These are phyloP conservation scores for Immersiporthe knoxdaviesiana DNA, from an alignment of 2,329 filamentous ascomycete genomes.

Conservation along the genomic window DNA sequence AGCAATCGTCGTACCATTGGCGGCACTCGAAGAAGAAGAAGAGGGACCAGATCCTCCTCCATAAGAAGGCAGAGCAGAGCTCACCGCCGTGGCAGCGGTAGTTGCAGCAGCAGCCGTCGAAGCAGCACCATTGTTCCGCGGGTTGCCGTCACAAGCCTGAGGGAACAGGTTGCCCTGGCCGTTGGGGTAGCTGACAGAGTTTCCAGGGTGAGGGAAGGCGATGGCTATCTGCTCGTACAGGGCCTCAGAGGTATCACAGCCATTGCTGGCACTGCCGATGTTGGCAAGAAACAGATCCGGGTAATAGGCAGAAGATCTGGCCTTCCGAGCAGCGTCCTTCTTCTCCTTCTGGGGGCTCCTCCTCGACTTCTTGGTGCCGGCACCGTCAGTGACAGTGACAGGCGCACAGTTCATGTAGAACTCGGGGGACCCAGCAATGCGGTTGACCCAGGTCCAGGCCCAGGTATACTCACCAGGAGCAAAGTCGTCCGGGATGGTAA, in stretches of 20 bases:
- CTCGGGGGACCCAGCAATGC: constrained; percentile 69
- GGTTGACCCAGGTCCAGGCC: constrained; percentile 77
- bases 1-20: neutral
- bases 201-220: constrained; percentile 65
- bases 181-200: constrained; percentile 50
- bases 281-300: constrained; percentile 75
- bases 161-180: constrained; percentile 38
- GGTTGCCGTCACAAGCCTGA: constrained; percentile 39
- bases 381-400: constrained; percentile 52
- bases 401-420: constrained; percentile 80
- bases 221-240: constrained; percentile 48
- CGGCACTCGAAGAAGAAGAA: neutral
- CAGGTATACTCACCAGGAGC: constrained; percentile 67
- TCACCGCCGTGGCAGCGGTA: neutral
- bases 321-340: constrained; percentile 29
- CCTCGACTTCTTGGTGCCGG: constrained; percentile 30
- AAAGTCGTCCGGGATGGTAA: constrained; percentile 61
- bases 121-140: constrained; percentile 27
- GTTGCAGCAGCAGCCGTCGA: neutral
- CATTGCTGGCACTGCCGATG: constrained; percentile 47
- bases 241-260: constrained; percentile 57
- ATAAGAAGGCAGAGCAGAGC: neutral
- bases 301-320: constrained; percentile 45
- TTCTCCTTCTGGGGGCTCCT: constrained; percentile 24
- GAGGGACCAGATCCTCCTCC: neutral